Evolutionary conservation across 1,284 basidiomycete genomes (phyloP), one percentile per base, ranked within the genome.

Genomic region (Ganoderma multipileum): DNA sequence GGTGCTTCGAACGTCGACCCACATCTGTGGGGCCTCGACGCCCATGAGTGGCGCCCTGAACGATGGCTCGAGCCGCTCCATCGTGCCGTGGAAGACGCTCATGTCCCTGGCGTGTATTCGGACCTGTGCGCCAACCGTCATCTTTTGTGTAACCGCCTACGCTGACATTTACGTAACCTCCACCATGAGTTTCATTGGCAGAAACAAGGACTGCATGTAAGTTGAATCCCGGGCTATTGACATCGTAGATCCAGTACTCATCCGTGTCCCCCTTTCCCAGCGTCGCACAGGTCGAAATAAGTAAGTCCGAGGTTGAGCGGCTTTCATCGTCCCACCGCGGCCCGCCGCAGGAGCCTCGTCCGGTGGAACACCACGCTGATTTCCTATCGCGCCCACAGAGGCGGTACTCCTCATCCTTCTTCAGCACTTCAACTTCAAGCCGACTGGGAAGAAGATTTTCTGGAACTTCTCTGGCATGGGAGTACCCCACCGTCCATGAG

Each of bases 101-200:
- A 54, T 23, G 39, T 67, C 23, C 68, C 68, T 2, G 68, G 65
- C 18, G 65, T 67, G 7, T 69, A 69, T 54, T 63, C 66, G 12
- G 38, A 65, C 26, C 30, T 71, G 67, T 68, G 41, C 54, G 66
- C 44, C 16, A n/a, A 26, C 41, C 55, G 26, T 28, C 12, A 38
- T 11, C 12, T 61, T 61, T 69, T 68, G 20, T 41, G 38, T 23
- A n/a, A 30, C 33, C 33, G 33, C 26, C 38, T 42, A 26, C 36
- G 33, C 16, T 44, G n/a, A 18, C 30, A 26, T 18, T 50, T 16
- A 33, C 38, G 30, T 50, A n/a, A 38, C 30, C 50, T 0, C 26
- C 36, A 80, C 78, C 61, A 77, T 80, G 75, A 79, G 78, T 9
- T 80, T 80, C 72, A 67, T 76, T 26, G 77, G 76, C 11, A 79